Conservation (phyloP, 192 early-diverging fungal genomes). For the Linnemannia schmuckeri region DNA sequence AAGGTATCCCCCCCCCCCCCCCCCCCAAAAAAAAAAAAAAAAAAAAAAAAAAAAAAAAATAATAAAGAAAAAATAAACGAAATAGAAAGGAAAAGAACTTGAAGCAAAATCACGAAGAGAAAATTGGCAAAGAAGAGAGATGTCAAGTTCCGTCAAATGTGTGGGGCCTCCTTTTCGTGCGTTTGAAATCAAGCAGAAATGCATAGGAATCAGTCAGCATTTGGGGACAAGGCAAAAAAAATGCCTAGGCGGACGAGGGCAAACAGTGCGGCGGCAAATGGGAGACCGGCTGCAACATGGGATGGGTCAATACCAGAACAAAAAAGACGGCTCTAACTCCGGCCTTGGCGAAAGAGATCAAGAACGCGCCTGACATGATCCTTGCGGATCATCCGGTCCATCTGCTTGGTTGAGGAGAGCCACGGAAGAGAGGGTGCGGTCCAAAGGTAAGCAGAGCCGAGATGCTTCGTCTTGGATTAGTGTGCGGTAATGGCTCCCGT, state of each 20-base stretch:
- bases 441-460: constrained; percentile 8
- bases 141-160: constrained; percentile 56
- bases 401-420: constrained; percentile 15
- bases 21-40: neutral
- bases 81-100: constrained; percentile 8
- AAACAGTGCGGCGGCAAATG: neutral
- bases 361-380: constrained; percentile 52
- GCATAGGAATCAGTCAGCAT: constrained; percentile 15
- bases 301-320: neutral
- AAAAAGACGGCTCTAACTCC: constrained; percentile 43
- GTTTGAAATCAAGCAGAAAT: constrained; percentile 22
- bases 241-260: constrained; percentile 1
- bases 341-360: constrained; percentile 48
- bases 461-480: constrained; percentile 4
- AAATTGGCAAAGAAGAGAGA: constrained; percentile 45
- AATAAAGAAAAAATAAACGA: constrained; percentile 17
- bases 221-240: neutral
- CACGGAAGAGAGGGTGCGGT: neutral
- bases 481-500: neutral
- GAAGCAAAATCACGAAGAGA: neutral
- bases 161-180: constrained; percentile 52
- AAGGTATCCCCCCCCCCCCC: neutral
- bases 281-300: constrained; percentile 32
- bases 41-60: constrained; percentile 6
- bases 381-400: constrained; percentile 21